Evolutionary conservation across 2,329 filamentous ascomycete genomes (phyloP), one percentile per base, ranked within the genome.

Genomic region (Orbilia ellipsospora): DNA sequence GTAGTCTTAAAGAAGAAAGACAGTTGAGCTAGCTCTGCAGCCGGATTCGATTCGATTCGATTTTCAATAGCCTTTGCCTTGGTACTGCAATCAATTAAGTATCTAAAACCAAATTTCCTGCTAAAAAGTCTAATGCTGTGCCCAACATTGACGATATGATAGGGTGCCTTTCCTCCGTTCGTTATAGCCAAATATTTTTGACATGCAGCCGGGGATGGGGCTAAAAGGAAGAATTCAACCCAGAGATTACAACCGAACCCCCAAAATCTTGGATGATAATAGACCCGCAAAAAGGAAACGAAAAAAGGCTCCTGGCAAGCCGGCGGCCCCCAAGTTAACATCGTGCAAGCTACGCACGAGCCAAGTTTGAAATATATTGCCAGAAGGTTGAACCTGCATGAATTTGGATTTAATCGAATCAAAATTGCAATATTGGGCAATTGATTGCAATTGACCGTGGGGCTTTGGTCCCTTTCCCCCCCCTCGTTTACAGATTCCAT

Each of bases 291-390:
- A 54, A 52, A 57, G 64, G 44, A 48, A 48, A 48, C 7, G 16
- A 48, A 36, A 36, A 36, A 36, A 10, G 31, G 5, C 31, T 7
- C 31, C 44, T 6, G 44, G 44, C 15, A 18, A 48, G 18, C 20
- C 18, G 48, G 16, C 15, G 48, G 16, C 18, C 18, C n/a, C 13
- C 18, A 18, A 36, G 45, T 42, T 48, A 50, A 57, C 31, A 51
- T 18, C 26, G 55, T 40, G 65, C 72, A 75, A 64, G 72, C 72
- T 69, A 54, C 72, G 72, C 72, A 75, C 72, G 72, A 75, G 72
- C 72, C 72, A 75, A 75, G 72, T 75, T 75, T 75, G 65, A 68
- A 64, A 61, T 75, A 69, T 52, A 75, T 75, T 69, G 52, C 31
- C 67, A 60, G 56, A 63, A 57, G 36, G 44, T 40, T 44, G 50